These are phyloP conservation scores for Mycena maculata DNA, from an alignment of 768 basidiomycete genomes.

Conservation along the genomic window DNA sequence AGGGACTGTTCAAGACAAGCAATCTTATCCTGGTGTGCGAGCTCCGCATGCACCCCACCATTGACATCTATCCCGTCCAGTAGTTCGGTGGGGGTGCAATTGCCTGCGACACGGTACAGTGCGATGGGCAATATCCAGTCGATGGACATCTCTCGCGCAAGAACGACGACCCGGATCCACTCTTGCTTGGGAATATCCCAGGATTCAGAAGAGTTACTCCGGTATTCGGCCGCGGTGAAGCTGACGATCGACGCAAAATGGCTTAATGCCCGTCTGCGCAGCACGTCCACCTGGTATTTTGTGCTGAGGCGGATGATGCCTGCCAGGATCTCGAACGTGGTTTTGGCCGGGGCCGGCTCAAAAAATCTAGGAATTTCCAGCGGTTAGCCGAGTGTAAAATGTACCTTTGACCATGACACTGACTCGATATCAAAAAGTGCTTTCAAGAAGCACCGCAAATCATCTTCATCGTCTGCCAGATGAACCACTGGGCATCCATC, in stretches of 20 bases:
- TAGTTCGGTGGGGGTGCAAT: background rate
- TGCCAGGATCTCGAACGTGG: background rate
- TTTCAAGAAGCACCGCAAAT: constrained; percentile 19
- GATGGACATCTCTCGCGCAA: background rate
- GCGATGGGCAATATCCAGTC: background rate
- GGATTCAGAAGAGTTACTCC: background rate
- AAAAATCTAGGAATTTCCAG: constrained; percentile 14
- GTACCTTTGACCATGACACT: background rate
- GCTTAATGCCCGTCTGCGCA: background rate
- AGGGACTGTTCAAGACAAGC: background rate
- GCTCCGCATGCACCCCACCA: background rate
- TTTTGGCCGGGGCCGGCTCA: background rate
- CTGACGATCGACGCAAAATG: background rate
- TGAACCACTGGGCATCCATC: constrained; percentile 30
- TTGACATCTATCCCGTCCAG: background rate
- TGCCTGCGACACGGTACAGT: background rate
- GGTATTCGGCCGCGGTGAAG: background rate
- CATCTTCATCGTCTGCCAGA: constrained; percentile 9
- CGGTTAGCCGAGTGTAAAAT: background rate
- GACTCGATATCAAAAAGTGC: constrained; percentile 23
- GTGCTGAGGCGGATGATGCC: background rate
- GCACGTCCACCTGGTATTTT: constrained; percentile 4
- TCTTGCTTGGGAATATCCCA: background rate
- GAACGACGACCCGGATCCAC: background rate
- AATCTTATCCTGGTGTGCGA: background rate